A percentile compares a stretch with the other conserved stretches of the same genome.
phyloP scores from a whole-genome alignment of 1,284 basidiomycete species.

The Austropuccinia psidii region DNA sequence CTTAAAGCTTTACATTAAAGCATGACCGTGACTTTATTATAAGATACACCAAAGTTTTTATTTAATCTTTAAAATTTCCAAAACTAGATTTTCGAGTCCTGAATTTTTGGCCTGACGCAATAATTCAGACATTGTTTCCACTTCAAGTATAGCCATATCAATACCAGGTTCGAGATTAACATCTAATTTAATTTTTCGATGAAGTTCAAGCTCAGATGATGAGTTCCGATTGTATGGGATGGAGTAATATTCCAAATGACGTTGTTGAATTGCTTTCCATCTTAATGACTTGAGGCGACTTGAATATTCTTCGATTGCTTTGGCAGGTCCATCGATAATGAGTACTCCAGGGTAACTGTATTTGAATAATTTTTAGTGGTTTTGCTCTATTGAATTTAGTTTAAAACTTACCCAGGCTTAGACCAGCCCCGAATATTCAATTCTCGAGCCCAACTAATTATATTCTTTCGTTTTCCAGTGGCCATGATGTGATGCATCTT shows the following conservation, averaged over 20 bases:
- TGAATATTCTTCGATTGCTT: neutral
- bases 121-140: constrained; percentile 1
- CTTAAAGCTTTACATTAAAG: no score
- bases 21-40: no score
- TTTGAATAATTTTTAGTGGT: neutral
- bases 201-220: neutral
- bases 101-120: neutral
- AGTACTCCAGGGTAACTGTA: constrained; percentile 5
- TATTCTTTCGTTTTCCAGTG: constrained; percentile 14
- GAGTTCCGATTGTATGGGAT: neutral
- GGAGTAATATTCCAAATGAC: neutral
- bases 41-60: no score
- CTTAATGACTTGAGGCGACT: neutral
- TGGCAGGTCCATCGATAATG: neutral
- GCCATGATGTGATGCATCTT: constrained; percentile 30
- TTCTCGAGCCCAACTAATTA: constrained; percentile 16
- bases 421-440: constrained; percentile 4
- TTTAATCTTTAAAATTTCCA: constrained; percentile 15
- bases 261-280: constrained; percentile 24
- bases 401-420: constrained; percentile 10
- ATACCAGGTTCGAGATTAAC: neutral
- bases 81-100: neutral
- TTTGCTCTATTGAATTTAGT: neutral
- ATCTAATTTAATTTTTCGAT: neutral
- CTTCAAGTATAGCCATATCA: neutral